phyloP scores from a whole-genome alignment of 306 rosid species.

The Cicer chorassanicum region DNA sequence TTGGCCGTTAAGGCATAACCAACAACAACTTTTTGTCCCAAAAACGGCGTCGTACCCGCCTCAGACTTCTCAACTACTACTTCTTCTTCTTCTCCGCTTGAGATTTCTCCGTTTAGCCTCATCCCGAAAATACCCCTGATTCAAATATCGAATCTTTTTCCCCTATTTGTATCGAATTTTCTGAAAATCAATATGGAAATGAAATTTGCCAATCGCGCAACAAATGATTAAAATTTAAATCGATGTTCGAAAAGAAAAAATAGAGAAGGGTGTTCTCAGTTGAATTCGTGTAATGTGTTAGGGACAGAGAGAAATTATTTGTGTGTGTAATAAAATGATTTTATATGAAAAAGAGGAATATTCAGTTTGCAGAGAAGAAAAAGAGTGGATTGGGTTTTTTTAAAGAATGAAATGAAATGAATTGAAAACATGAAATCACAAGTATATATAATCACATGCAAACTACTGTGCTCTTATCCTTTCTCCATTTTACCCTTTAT shows the following conservation, averaged over 20 bases:
- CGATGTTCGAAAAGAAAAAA: too few species aligned
- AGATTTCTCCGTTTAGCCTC: constrained; percentile 52
- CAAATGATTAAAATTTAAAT: neutral
- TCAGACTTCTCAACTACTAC: constrained; percentile 38
- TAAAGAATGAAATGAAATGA: constrained; percentile 23
- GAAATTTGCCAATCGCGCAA: constrained; percentile 22
- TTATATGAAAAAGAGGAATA: constrained; percentile 21
- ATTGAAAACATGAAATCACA: constrained; percentile 17
- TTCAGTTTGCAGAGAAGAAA: constrained; percentile 43
- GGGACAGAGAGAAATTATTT: neutral
- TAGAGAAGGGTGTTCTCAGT: neutral
- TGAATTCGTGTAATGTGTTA: neutral
- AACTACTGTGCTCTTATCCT: constrained; percentile 21
- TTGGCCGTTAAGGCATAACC: constrained; percentile 61
- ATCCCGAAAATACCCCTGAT: constrained; percentile 42
- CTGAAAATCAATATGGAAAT: constrained; percentile 15
- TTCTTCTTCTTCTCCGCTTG: constrained; percentile 38
- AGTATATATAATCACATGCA: constrained; percentile 23
- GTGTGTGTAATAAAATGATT: neutral
- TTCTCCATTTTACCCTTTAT: constrained; percentile 41
- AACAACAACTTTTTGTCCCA: constrained; percentile 49
- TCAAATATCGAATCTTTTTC: constrained; percentile 30
- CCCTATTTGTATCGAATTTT: constrained; percentile 21
- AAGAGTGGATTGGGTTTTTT: constrained; percentile 30
- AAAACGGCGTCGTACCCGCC: constrained; percentile 37